Base-by-base conservation (phyloP, 495 filamentous ascomycete species). In the Penicillium simplicissimum region DNA sequence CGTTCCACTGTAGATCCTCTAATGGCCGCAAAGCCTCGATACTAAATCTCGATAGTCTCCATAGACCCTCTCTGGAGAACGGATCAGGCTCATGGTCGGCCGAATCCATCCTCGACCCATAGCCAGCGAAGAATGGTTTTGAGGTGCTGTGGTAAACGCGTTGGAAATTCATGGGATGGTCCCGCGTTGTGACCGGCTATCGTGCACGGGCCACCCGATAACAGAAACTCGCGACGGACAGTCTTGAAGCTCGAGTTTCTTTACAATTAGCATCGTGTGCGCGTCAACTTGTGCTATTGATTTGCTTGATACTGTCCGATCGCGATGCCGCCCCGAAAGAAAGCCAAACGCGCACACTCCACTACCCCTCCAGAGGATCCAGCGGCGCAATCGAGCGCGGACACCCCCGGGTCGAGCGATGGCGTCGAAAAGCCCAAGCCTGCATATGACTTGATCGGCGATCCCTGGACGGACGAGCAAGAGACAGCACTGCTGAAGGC, bases 391-490 rank as follows among this genome's bases (percentile, higher is more conserved):
- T 71, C 71, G 11, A 72, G 69, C 37, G 70, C 73, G 25, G 68
- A 71, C 51, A 79, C 77, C 13, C 68, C 76, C 51, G 67, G 55
- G 11, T 69, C 70, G 36, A 74, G 56, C 65, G 72, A 75, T 9
- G 72, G 63, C 58, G 61, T 62, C 52, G 68, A 40, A 35, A 78
- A 77, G 54, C 66, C 65, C 36, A 74, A 72, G 53, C 60, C 70
- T 9, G 74, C 78, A 31, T 75, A 80, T 62, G 77, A 80, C 60
- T 61, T 76, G 7, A 71, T 88, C 17, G 84, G 84, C 40, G 91
- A 96, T 53, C 85, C 87, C 1, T 98, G 95, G 95, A 96, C 92
- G 0, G 92, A 97, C 71, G 95, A 97, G 65, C 94, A 98, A 70
- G 90, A 96, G 64, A 91, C 91, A 3, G 90, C 88, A 5, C 79